Conservation (phyloP, 192 early-diverging fungal species). For the Geosiphon pyriformis region DNA sequence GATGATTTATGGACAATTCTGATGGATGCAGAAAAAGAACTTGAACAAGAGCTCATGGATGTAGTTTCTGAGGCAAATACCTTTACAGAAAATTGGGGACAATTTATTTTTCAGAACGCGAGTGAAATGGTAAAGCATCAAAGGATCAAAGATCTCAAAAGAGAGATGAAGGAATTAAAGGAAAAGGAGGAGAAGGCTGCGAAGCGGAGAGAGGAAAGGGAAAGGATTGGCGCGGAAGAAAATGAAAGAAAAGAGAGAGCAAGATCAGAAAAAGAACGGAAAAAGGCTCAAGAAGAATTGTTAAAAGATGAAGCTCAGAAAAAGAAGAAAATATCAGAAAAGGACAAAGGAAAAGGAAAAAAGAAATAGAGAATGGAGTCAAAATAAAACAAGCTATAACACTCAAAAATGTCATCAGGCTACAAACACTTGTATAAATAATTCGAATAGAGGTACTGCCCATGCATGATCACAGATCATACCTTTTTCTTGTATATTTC, state of each 20-base stretch:
- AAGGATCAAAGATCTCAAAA: slow-evolving; percentile 42
- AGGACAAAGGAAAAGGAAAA: slow-evolving; percentile 22
- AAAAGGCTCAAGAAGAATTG: slow-evolving; percentile 41
- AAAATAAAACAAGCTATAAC: no score
- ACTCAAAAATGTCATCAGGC: no score
- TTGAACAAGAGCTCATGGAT: slow-evolving; percentile 73
- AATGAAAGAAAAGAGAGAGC: slow-evolving; percentile 38
- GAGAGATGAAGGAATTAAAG: slow-evolving; percentile 42
- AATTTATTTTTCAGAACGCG: slow-evolving; percentile 77
- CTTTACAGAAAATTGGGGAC: slow-evolving; percentile 73
- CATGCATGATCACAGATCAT: no score
- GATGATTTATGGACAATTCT: slow-evolving; percentile 80
- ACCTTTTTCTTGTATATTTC: no score
- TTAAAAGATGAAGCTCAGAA: slow-evolving; percentile 37
- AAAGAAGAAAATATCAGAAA: slow-evolving; percentile 31
- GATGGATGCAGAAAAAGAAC: slow-evolving; percentile 68
- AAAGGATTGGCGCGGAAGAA: slow-evolving; percentile 37
- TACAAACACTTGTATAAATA: no score
- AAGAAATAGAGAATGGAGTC: no score
- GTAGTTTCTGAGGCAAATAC: slow-evolving; percentile 79
- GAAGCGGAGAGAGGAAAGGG: slow-evolving; percentile 40
- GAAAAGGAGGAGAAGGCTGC: slow-evolving; percentile 46
- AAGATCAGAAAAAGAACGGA: slow-evolving; percentile 31
- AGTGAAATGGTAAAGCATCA: slow-evolving; percentile 69
- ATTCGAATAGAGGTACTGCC: no score